Conservation (phyloP, 352 stramenopile species). For the Globisporangium cederbergense region DNA sequence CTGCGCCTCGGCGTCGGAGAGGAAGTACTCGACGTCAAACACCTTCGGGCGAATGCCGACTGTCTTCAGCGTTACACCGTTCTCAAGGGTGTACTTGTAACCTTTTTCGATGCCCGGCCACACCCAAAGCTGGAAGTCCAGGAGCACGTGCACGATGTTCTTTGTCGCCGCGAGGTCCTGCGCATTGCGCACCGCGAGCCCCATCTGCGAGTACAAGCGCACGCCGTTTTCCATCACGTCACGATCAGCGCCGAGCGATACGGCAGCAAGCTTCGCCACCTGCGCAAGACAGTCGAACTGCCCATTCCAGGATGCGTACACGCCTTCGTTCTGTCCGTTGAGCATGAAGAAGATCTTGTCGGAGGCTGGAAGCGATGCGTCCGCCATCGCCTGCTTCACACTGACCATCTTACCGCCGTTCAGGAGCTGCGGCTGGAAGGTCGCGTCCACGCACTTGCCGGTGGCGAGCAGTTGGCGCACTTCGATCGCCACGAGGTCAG, state of each 20-base stretch:
- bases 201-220: conserved; percentile 71
- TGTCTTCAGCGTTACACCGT: conserved; percentile 68
- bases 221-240: conserved; percentile 69
- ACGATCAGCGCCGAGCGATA: conserved; percentile 60
- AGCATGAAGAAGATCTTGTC: conserved; percentile 84
- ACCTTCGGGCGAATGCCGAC: conserved; percentile 70
- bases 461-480: conserved; percentile 35
- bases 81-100: conserved; percentile 66
- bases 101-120: conserved; percentile 79
- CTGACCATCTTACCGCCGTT: conserved; percentile 29
- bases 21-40: conserved; percentile 66
- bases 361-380: conserved; percentile 16
- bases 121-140: conserved; percentile 82
- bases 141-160: conserved; percentile 68
- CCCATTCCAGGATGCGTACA: conserved; percentile 80
- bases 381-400: conserved; percentile 55
- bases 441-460: conserved; percentile 32
- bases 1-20: conserved; percentile 56
- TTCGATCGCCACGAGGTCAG: conserved; percentile 39
- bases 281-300: conserved; percentile 55
- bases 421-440: conserved; percentile 33
- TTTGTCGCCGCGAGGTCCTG: conserved; percentile 43
- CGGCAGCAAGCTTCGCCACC: conserved; percentile 41
- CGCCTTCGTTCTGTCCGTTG: conserved; percentile 73
- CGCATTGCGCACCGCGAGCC: conserved; percentile 44